Evolutionary conservation across 192 early-diverging fungal genomes (phyloP).

Genomic region (Piromyces finnis): DNA sequence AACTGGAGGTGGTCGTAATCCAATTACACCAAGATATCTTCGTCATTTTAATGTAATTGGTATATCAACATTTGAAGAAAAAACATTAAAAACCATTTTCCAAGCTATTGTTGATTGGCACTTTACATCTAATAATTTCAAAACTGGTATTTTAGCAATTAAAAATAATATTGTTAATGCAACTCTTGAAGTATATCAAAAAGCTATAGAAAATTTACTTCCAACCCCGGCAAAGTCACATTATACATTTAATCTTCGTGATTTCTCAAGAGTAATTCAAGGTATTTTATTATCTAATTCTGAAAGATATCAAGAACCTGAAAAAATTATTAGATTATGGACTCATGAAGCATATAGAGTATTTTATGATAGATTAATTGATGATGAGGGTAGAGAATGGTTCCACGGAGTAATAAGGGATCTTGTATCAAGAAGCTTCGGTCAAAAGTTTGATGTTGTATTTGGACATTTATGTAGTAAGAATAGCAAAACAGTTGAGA

Average conservation of each 20-base stretch:
- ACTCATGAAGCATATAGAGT: constrained; percentile 35
- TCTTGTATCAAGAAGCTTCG: constrained; percentile 18
- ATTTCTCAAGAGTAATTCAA: constrained; percentile 34
- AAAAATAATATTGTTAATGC: constrained; percentile 21
- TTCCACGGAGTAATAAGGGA: constrained; percentile 16
- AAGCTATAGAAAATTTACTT: constrained; percentile 26
- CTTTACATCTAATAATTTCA: constrained; percentile 22
- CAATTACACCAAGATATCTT: constrained; percentile 28
- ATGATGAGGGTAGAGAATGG: constrained; percentile 33
- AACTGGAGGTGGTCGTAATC: constrained; percentile 36
- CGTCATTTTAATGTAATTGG: constrained; percentile 36
- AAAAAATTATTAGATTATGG: constrained; percentile 34
- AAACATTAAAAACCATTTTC: constrained; percentile 28
- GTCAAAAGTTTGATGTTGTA: constrained; percentile 21
- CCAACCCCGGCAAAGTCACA: constrained; percentile 41
- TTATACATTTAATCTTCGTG: constrained; percentile 39
- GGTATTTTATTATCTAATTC: constrained; percentile 20
- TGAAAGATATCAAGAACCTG: constrained; percentile 14
- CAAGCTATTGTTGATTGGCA: constrained; percentile 36
- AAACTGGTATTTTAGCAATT: constrained; percentile 12
- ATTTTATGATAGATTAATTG: constrained; percentile 34
- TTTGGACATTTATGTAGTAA: constrained; percentile 23
- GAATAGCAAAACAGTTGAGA: constrained; percentile 16
- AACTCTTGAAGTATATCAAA: constrained; percentile 26
- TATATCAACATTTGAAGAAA: constrained; percentile 32